Evolutionary conservation across 2,329 filamentous ascomycete genomes (phyloP), one percentile per base, ranked within the genome.

Genomic region (Scolecobasidium constrictum): DNA sequence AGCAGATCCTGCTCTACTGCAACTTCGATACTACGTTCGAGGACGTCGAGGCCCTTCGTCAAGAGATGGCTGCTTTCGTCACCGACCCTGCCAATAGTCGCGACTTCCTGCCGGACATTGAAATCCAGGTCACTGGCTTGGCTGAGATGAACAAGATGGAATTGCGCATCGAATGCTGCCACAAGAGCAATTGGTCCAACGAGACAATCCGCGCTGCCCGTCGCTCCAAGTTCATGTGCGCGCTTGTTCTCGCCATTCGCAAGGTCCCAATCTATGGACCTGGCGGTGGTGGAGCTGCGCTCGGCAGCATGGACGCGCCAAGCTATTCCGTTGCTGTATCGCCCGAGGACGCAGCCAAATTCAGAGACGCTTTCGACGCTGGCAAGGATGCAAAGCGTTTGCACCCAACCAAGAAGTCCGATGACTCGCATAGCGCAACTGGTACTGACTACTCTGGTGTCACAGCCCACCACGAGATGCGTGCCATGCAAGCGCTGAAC

Each of bases 191-290:
- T 50, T 72, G 67, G 66, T 61, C 66, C 21, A 72, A 95, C 62
- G 90, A 94, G 52, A 72, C 76, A 1, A 73, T 95, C 33, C 83
- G 88, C 33, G 81, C 81, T 15, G 75, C 82, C 5, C 79, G 88
- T 41, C 80, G 90, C 47, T 93, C 84, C 59, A 96, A 94, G 64
- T 96, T 98, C 66, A 94, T 96, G 79, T 94, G 88, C 57, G 92
- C 92, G 1, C 69, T 98, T 46, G 81, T 92, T 4, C 64, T 87
- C 6, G 87, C 90, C 3, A 67, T 95, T 46, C 84, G 86, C 63
- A 87, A 82, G 65, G 73, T 98, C 15, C 90, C 88, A 7, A 90
- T 98, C 56, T 75, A 86, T 52, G 78, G 69, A 16, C 90, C 90
- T 44, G 87, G 82, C 33, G 87, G 83, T 46, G 84, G 80, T 44